Evolutionary conservation across 1,284 basidiomycete genomes (phyloP), one percentile per base, ranked within the genome.

Genomic region (Pholiota adiposa): DNA sequence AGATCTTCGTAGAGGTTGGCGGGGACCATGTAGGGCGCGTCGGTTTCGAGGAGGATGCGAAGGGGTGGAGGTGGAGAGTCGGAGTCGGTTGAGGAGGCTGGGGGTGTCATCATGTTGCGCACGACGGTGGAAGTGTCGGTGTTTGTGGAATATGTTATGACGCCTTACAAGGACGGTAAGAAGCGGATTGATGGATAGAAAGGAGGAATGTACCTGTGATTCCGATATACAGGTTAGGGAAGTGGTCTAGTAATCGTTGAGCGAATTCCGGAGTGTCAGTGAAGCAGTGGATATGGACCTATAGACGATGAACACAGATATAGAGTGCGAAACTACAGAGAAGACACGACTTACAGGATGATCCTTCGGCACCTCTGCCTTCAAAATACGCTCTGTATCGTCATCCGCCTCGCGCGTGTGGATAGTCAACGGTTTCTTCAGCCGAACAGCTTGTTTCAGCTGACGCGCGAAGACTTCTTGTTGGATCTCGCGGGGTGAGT

Each of bases 11-110:
- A 91, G 27, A 94, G 71, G 63, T 90, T 93, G 0, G 84, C 78
- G 0, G 92, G 92, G 0, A 88, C 80, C 92, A 94, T 94, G 75
- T 83, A 94, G 0, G 92, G 92, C 0, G 90, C 91, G 63, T 94
- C 92, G 0, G 92, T 93, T 72, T 94, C 92, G 2, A 93, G 79
- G 0, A 94, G 73, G 64, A 92, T 87, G 46, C 89, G 85, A 1
- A 88, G 60, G 66, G 60, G 65, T 63, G 41, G 36, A 40, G 56
- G 59, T 59, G 63, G 41, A 67, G 48, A 48, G 1, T 21, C 21
- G 40, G 48, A 48, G 1, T 21, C 21, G 40, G 53, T 43, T 55
- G 54, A 61, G 59, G 48, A 65, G 9, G 14, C 23, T 2, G 43
- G 2, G 31, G 53, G 27, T 11, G 73, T 51, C 2, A 74, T 70